Percentiles rank a stretch among this genome's conserved stretches.
Conservation (phyloP, 2,329 filamentous ascomycete species). For the Trichoderma koningii region DNA sequence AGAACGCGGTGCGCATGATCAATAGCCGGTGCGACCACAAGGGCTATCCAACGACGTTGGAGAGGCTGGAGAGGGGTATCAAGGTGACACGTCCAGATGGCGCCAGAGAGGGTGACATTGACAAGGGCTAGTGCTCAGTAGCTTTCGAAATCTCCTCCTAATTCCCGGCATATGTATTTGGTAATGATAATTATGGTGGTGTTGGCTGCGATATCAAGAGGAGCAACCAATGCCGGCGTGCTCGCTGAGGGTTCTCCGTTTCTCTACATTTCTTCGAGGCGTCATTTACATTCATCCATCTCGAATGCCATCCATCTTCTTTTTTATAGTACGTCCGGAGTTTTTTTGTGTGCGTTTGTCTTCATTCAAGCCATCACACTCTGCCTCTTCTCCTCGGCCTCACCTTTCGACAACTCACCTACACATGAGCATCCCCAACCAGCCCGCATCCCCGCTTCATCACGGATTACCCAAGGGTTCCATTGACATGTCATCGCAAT, state of each 20-base stretch:
- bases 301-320: background rate
- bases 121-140: constrained; percentile 37
- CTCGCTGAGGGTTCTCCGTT: background rate
- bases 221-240: background rate
- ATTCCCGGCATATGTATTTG: no score
- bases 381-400: background rate
- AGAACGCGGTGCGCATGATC: constrained; percentile 51
- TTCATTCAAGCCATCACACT: background rate
- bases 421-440: background rate
- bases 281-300: background rate
- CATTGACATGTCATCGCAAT: background rate
- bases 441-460: background rate
- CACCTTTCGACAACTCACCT: background rate
- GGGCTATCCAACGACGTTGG: constrained; percentile 45
- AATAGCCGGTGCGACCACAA: constrained; percentile 50
- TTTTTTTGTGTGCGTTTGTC: background rate
- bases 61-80: constrained; percentile 49
- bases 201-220: no score
- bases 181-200: no score
- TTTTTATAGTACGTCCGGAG: background rate
- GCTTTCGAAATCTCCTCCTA: background rate
- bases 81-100: constrained; percentile 48
- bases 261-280: background rate
- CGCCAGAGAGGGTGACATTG: constrained; percentile 39
- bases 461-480: background rate